Conservation (phyloP, 306 rosid species). For the Lathyrus aphaca region DNA sequence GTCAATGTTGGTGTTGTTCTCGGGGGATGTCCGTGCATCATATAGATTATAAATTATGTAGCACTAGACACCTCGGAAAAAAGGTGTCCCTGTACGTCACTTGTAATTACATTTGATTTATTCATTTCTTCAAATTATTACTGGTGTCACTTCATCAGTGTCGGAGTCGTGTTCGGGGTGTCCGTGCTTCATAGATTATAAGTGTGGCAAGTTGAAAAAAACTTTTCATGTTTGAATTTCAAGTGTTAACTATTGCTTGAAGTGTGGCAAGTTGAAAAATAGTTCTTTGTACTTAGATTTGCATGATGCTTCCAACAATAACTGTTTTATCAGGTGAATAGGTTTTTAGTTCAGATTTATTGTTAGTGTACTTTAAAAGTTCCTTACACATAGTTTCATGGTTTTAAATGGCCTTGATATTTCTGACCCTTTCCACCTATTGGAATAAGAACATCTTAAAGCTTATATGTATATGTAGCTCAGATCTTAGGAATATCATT, state of each 20-base stretch:
- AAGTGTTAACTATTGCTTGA: slow-evolving; percentile 1
- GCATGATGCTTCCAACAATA: neutral
- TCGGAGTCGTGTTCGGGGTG: too few species aligned
- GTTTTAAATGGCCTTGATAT: slow-evolving; percentile 11
- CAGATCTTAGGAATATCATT: slow-evolving; percentile 2
- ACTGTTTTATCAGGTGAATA: slow-evolving; percentile 7
- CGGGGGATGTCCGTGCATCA: too few species aligned
- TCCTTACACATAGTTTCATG: slow-evolving; percentile 8
- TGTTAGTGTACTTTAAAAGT: slow-evolving; percentile 11
- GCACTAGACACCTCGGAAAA: too few species aligned
- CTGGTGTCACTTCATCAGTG: too few species aligned
- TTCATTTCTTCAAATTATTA: too few species aligned
- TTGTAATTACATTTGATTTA: too few species aligned
- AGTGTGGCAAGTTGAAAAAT: slow-evolving; percentile 11
- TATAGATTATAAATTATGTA: too few species aligned
- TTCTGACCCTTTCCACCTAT: neutral
- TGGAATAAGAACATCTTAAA: slow-evolving; percentile 31
- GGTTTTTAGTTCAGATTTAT: slow-evolving; percentile 1
- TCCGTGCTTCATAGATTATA: too few species aligned
- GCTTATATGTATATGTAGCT: slow-evolving; percentile 14
- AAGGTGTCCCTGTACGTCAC: too few species aligned
- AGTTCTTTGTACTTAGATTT: slow-evolving; percentile 6
- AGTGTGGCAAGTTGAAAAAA: too few species aligned
- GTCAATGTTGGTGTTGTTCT: too few species aligned
- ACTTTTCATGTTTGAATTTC: slow-evolving; percentile 13